phyloP scores from a whole-genome alignment of 129 eudicot species.

The Arctium lappa region DNA sequence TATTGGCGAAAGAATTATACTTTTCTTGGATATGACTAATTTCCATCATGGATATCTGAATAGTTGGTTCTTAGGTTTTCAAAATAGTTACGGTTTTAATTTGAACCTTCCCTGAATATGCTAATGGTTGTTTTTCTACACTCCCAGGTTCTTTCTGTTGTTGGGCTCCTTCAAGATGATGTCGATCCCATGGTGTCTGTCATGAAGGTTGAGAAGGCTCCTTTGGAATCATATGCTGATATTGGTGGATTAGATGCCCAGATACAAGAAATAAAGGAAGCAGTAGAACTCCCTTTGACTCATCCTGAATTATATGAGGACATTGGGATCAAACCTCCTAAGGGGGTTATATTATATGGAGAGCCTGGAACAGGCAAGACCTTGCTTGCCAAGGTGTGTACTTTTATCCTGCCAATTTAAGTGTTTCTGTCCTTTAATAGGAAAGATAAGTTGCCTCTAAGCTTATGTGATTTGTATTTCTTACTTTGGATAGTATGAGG shows the following conservation, averaged over 20 bases:
- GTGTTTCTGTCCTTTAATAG: not conserved
- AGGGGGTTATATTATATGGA: conserved; percentile 96
- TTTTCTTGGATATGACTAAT: no score
- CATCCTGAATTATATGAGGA: conserved; percentile 98
- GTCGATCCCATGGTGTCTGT: conserved; percentile 99
- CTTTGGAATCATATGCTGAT: conserved; percentile 95
- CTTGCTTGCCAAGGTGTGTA: conserved; percentile 84
- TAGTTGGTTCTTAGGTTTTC: not conserved
- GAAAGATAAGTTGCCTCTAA: not conserved
- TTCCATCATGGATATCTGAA: not conserved
- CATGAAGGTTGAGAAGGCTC: conserved; percentile 99
- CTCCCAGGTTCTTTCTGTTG: conserved; percentile 93
- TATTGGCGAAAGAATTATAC: no score
- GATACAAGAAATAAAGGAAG: conserved; percentile 96
- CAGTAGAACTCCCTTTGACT: conserved; percentile 95
- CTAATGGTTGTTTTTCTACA: not conserved
- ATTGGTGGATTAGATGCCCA: conserved; percentile 98
- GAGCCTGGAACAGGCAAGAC: conserved; percentile 99
- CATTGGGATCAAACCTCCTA: conserved; percentile 97
- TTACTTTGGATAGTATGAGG: not conserved
- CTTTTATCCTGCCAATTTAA: not conserved
- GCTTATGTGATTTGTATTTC: not conserved
- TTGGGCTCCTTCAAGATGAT: conserved; percentile 94
- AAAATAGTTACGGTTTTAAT: not conserved
- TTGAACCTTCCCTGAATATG: not conserved